Percentiles rank a stretch among this genome's conserved stretches.
Conservation (phyloP, 169 alveolate species). For the Cardiosporidium cionae region DNA sequence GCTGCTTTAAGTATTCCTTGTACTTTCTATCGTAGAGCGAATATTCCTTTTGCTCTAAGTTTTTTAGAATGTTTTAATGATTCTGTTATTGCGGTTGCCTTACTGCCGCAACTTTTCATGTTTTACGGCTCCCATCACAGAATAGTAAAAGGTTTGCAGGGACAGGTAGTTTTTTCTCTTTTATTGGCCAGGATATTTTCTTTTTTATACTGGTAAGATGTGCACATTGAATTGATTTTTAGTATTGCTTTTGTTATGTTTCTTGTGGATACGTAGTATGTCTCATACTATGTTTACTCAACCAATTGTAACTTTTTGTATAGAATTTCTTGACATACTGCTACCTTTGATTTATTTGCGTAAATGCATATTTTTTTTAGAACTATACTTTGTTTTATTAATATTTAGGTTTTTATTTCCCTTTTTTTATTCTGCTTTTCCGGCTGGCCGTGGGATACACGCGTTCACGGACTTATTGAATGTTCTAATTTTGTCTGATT, state of each 20-base stretch:
- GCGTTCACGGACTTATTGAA: constrained; percentile 38
- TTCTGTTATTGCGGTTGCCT: constrained; percentile 41
- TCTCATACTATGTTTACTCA: no score
- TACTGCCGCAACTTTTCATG: constrained; percentile 49
- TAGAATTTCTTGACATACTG: no score
- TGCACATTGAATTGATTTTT: no score
- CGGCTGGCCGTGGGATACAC: constrained; percentile 46
- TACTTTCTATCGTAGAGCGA: no score
- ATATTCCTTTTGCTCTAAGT: no score
- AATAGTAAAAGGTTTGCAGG: constrained; percentile 35
- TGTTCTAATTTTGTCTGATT: constrained; percentile 33
- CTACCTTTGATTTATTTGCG: no score
- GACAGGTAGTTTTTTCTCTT: constrained; percentile 40
- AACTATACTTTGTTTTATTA: neutral
- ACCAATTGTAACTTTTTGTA: no score
- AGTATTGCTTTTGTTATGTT: no score
- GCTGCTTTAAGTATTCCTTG: no score
- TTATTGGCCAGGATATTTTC: constrained; percentile 40
- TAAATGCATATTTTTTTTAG: no score
- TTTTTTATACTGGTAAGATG: constrained; percentile 36
- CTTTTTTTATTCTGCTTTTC: constrained; percentile 16
- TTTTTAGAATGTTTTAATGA: constrained; percentile 52
- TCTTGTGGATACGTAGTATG: no score
- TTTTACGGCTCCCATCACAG: constrained; percentile 46
- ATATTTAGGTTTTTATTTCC: constrained; percentile 17